A percentile compares a stretch with the other conserved stretches of the same genome.
phyloP scores from a whole-genome alignment of 352 stramenopile genomes.

The Phytophthora parvispora region DNA sequence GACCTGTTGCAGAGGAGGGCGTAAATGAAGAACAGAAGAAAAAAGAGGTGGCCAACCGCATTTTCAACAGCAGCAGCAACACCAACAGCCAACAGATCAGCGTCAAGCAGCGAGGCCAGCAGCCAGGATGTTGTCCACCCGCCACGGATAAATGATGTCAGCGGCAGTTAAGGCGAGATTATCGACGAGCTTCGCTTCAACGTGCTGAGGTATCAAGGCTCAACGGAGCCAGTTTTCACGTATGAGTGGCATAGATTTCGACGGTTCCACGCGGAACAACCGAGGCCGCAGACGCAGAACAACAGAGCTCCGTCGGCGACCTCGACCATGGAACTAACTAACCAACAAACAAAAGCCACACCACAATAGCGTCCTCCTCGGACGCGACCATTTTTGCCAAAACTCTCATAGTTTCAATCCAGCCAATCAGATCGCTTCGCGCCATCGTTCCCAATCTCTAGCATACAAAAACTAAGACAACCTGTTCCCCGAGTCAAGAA shows the following conservation, averaged over 20 bases:
- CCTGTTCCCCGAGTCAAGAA: neutral
- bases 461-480: conserved; percentile 7
- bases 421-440: conserved; percentile 27
- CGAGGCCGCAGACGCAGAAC: neutral
- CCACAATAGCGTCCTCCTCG: neutral
- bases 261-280: neutral
- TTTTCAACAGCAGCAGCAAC: neutral
- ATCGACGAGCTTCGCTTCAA: conserved; percentile 4
- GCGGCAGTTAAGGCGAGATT: neutral
- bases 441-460: conserved; percentile 7
- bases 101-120: neutral
- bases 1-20: neutral
- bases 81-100: neutral
- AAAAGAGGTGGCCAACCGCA: conserved; percentile 6
- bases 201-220: conserved; percentile 17
- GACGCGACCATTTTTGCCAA: no score
- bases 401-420: no score
- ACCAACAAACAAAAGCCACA: conserved; percentile 2
- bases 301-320: conserved; percentile 1
- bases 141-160: neutral
- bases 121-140: neutral
- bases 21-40: neutral
- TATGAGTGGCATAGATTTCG: conserved; percentile 34
- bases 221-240: conserved; percentile 12
- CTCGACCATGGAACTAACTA: conserved; percentile 2